Base-by-base conservation (phyloP, 2,329 filamentous ascomycete genomes). In the Alternaria gaisen region DNA sequence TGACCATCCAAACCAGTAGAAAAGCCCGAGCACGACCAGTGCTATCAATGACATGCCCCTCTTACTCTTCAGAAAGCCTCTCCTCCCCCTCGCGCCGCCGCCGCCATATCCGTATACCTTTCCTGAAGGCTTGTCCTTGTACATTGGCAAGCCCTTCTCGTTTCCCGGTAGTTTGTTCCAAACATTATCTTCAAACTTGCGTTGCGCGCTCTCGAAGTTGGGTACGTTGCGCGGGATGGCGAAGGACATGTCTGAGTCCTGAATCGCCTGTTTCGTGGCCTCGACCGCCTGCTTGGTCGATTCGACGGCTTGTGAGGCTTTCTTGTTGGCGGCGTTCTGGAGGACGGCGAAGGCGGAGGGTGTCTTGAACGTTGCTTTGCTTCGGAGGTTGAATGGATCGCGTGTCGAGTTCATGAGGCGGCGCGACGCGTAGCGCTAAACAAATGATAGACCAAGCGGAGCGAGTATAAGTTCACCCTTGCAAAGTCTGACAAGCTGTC, bases 111-210 rank as follows among this genome's bases (percentile, higher is more conserved):
- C 84, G 71, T 91, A 90, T 52, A 85, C 85, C 76, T 92, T 95
- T 30, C 58, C 58, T 16, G 58, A 58, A n/a, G 95, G 95, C 79
- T 99, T 99, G 81, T 99, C 95, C 81, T 99, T 99, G 83, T 99
- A 99, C 91, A 98, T 94, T 46, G 95, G 95, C 64, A 99, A 82
- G 59, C 88, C 78, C 80, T 86, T 83, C 48, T 84, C 82, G 51
- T 80, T 79, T 38, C 89, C 87, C 64, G 94, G 89, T 61, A 93
- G 74, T 56, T 75, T 79, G 20, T 67, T 71, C 79, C 79, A 81
- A 36, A 79, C 76, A 69, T 75, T 76, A 64, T 81, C 79, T 56
- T 81, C 80, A 60, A 78, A 73, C 54, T 70, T 66, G 70, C 79
- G 71, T 70, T 78, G 77, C 18, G 79, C 75, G 69, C 79, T 76